phyloP scores from a whole-genome alignment of 2,329 filamentous ascomycete species.

The Penicillium freii region DNA sequence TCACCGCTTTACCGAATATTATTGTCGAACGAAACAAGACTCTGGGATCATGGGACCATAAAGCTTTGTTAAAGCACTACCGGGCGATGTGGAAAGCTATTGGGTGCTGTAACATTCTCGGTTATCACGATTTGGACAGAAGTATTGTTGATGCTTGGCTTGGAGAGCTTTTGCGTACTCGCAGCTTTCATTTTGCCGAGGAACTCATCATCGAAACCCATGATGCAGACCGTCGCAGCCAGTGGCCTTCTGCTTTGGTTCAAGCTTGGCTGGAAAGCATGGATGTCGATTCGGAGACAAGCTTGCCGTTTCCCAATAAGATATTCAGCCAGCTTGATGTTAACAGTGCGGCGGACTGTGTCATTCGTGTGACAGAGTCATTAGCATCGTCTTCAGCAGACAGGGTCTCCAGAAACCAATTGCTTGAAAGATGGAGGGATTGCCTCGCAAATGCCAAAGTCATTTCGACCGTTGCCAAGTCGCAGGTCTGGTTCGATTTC shows the following conservation, averaged over 20 bases:
- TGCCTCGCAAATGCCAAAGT: slow-evolving; percentile 26
- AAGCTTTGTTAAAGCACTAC: slow-evolving; percentile 25
- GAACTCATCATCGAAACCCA: slow-evolving; percentile 35
- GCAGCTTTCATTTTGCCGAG: slow-evolving; percentile 25
- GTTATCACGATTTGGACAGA: slow-evolving; percentile 33
- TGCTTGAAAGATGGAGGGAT: slow-evolving; percentile 34
- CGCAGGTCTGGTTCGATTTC: slow-evolving; percentile 28
- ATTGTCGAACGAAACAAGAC: slow-evolving; percentile 17
- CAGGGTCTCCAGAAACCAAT: slow-evolving; percentile 11
- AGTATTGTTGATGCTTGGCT: slow-evolving; percentile 35
- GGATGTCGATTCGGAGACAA: slow-evolving; percentile 3
- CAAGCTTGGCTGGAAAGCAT: slow-evolving; percentile 25
- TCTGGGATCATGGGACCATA: slow-evolving; percentile 14
- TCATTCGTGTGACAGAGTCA: slow-evolving; percentile 35
- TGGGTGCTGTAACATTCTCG: slow-evolving; percentile 35
- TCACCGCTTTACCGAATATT: slow-evolving; percentile 28
- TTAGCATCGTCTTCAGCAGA: slow-evolving; percentile 25
- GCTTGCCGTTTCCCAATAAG: slow-evolving; percentile 14
- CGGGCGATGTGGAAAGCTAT: slow-evolving; percentile 40
- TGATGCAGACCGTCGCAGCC: slow-evolving; percentile 6
- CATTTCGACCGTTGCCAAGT: slow-evolving; percentile 22
- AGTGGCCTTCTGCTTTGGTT: slow-evolving; percentile 31
- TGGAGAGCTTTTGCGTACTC: slow-evolving; percentile 23
- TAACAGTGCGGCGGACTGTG: slow-evolving; percentile 26
- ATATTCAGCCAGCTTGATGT: slow-evolving; percentile 27